These are phyloP conservation scores for Stropharia rugosoannulata DNA, from an alignment of 768 basidiomycete species.

Conservation along the genomic window DNA sequence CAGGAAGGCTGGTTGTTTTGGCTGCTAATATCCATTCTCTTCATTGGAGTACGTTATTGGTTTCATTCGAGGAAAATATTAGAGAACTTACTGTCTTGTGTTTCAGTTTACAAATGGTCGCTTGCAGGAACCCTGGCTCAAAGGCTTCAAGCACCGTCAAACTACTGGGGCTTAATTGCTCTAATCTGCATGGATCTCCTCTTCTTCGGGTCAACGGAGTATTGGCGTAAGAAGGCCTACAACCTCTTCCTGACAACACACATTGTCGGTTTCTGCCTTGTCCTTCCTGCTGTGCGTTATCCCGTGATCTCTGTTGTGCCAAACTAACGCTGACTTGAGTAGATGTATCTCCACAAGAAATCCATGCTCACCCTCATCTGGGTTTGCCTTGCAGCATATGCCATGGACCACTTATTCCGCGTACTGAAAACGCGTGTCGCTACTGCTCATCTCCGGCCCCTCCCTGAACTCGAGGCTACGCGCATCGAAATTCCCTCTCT, in stretches of 20 bases:
- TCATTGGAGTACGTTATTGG: slow-evolving; percentile 45
- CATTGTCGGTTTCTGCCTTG: slow-evolving; percentile 47
- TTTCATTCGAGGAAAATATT: not conserved
- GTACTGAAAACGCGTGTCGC: slow-evolving; percentile 60
- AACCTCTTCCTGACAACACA: slow-evolving; percentile 67
- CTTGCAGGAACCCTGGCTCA: slow-evolving; percentile 36
- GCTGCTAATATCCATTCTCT: slow-evolving; percentile 59
- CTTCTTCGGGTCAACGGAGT: slow-evolving; percentile 58
- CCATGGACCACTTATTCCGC: slow-evolving; percentile 59
- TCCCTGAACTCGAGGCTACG: slow-evolving; percentile 63
- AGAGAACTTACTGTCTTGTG: not conserved
- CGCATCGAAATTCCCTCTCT: slow-evolving; percentile 60
- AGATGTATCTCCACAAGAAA: slow-evolving; percentile 49
- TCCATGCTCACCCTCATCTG: slow-evolving; percentile 54
- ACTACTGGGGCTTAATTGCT: slow-evolving; percentile 52
- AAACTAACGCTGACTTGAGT: no score
- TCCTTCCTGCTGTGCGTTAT: slow-evolving; percentile 42
- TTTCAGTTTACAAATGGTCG: slow-evolving; percentile 59
- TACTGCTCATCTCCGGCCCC: slow-evolving; percentile 55
- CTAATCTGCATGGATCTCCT: slow-evolving; percentile 55
- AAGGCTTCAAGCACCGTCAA: slow-evolving; percentile 30
- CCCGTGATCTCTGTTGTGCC: no score
- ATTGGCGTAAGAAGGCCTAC: slow-evolving; percentile 56
- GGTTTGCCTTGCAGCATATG: slow-evolving; percentile 48
- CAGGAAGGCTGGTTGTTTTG: slow-evolving; percentile 59